Evolutionary conservation across 345 rosid species (phyloP).

Genomic region (Arabidopsis arenosa): DNA sequence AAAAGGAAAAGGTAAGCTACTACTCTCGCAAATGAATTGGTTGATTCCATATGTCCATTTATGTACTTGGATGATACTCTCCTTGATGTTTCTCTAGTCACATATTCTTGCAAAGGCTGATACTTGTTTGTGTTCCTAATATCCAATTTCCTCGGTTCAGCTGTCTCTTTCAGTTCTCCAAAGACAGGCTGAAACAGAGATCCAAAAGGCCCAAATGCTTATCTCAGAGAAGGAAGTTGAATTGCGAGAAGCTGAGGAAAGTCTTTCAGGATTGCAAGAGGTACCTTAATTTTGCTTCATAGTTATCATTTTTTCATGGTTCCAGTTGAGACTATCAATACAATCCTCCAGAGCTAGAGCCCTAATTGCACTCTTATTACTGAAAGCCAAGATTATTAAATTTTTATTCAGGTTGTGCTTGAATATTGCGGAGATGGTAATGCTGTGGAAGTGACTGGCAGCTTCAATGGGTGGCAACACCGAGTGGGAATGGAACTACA

Average conservation of each 20-base stretch:
- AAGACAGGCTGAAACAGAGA: constrained; percentile 75
- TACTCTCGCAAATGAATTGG: constrained; percentile 11
- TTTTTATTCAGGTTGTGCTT: constrained; percentile 64
- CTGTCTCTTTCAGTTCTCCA: constrained; percentile 67
- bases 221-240: constrained; percentile 76
- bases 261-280: constrained; percentile 82
- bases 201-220: constrained; percentile 69
- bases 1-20: constrained; percentile 77
- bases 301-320: constrained; percentile 4
- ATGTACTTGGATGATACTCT: not conserved
- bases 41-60: not conserved
- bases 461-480: constrained; percentile 97
- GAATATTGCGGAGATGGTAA: constrained; percentile 78
- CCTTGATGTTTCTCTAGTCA: constrained; percentile 16
- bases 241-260: constrained; percentile 77
- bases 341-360: not conserved
- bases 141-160: constrained; percentile 47
- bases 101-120: constrained; percentile 9
- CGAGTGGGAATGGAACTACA: constrained; percentile 76
- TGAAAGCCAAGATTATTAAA: constrained; percentile 9
- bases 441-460: constrained; percentile 89
- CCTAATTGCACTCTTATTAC: not conserved
- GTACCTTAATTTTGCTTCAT: constrained; percentile 44
- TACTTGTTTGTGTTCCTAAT: constrained; percentile 25
- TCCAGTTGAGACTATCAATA: not conserved